Conservation (phyloP, 2,329 filamentous ascomycete species). For the Botrytis aclada region DNA sequence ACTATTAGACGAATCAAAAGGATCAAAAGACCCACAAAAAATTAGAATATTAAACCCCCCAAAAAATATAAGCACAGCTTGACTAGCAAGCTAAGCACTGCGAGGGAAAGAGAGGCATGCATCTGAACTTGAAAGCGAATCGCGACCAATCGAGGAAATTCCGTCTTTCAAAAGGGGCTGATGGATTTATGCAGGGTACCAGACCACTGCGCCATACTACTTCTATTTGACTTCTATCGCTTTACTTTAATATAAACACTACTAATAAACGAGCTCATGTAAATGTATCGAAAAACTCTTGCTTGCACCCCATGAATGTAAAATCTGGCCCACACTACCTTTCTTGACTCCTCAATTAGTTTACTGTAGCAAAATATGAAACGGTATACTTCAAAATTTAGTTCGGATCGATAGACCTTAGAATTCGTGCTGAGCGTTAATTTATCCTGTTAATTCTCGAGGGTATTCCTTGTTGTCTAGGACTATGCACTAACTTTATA, state of each 20-base stretch:
- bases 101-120: not conserved
- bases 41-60: too few relatives aligned
- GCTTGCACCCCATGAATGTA: not conserved
- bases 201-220: not conserved
- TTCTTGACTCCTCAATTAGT: too few relatives aligned
- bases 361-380: too few relatives aligned
- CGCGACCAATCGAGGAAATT: not conserved
- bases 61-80: not conserved
- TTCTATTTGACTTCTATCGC: not conserved
- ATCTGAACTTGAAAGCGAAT: not conserved
- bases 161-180: not conserved
- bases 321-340: not conserved
- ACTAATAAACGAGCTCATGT: not conserved
- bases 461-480: too few relatives aligned
- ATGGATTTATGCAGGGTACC: not conserved
- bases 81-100: not conserved
- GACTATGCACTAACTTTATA: too few relatives aligned
- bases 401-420: too few relatives aligned
- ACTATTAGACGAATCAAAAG: too few relatives aligned
- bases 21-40: not conserved
- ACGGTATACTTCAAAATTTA: too few relatives aligned
- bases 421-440: too few relatives aligned
- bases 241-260: not conserved
- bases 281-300: not conserved
- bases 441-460: too few relatives aligned